phyloP scores from a whole-genome alignment of 129 eudicot genomes.

The Scalesia atractyloides region DNA sequence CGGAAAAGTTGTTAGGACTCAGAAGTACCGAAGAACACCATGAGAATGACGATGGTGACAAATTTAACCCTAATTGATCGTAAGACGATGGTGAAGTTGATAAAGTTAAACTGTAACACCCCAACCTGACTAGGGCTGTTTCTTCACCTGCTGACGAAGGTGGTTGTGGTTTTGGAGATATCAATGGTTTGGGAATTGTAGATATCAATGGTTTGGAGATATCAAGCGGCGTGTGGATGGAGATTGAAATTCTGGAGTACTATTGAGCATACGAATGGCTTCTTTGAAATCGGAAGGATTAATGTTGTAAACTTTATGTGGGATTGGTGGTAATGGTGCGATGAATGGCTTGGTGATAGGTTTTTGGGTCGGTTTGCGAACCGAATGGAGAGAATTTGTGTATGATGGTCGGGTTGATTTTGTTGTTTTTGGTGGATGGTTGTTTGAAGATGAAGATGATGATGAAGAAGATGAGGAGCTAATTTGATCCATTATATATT shows the following conservation, averaged over 20 bases:
- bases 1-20: too few relatives aligned
- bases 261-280: slow-evolving; percentile 65
- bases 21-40: too few relatives aligned
- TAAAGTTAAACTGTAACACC: too few relatives aligned
- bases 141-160: too few relatives aligned
- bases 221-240: not conserved
- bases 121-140: too few relatives aligned
- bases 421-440: slow-evolving; percentile 11
- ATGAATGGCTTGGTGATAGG: slow-evolving; percentile 51
- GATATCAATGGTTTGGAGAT: too few relatives aligned
- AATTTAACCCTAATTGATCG: too few relatives aligned
- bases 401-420: slow-evolving; percentile 23
- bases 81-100: too few relatives aligned
- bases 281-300: slow-evolving; percentile 52
- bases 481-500: slow-evolving; percentile 17
- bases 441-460: slow-evolving; percentile 19
- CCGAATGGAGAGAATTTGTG: slow-evolving; percentile 40
- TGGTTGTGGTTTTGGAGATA: not conserved
- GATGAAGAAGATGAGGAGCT: slow-evolving; percentile 23
- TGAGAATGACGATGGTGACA: too few relatives aligned
- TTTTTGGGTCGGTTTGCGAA: slow-evolving; percentile 40
- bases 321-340: slow-evolving; percentile 66
- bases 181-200: too few relatives aligned
- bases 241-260: slow-evolving; percentile 42
- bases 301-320: slow-evolving; percentile 66